Conservation (phyloP, 78 protist genomes). For the Dictyostelium firmibasis region DNA sequence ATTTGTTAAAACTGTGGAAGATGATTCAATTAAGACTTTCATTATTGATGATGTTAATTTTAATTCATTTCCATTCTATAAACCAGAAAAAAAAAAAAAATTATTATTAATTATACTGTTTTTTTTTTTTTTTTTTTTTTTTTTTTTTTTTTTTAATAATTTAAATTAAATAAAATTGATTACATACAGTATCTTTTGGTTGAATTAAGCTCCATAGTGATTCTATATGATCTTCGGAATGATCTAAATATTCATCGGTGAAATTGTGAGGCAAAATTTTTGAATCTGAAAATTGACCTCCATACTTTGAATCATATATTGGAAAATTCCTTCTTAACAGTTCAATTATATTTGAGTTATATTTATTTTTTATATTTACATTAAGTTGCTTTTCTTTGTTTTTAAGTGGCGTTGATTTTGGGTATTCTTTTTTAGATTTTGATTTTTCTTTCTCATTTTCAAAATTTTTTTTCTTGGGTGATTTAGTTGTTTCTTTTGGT, state of each 20-base stretch:
- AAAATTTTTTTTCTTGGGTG: not conserved
- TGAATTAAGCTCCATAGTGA: not conserved
- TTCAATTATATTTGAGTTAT: not conserved
- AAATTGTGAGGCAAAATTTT: constrained; percentile 11
- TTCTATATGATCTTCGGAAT: not conserved
- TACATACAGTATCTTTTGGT: constrained; percentile 29
- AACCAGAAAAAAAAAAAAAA: not conserved
- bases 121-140: not conserved
- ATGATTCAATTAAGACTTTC: not conserved
- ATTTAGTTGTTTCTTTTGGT: not conserved
- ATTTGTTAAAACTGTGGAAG: not conserved
- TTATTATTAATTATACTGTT: not conserved
- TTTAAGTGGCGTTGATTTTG: not conserved
- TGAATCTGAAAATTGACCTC: not conserved
- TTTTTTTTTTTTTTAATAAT: no score
- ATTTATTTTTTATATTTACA: not conserved
- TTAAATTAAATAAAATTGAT: not conserved
- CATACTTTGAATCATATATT: not conserved
- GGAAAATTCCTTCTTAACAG: not conserved
- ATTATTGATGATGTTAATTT: not conserved
- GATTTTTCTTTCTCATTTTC: not conserved
- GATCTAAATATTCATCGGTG: constrained; percentile 7
- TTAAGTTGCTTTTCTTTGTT: not conserved
- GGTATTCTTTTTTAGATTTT: not conserved
- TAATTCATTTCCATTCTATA: constrained; percentile 1